Conservation (phyloP, 768 basidiomycete genomes). For the Naganishia friedmannii region DNA sequence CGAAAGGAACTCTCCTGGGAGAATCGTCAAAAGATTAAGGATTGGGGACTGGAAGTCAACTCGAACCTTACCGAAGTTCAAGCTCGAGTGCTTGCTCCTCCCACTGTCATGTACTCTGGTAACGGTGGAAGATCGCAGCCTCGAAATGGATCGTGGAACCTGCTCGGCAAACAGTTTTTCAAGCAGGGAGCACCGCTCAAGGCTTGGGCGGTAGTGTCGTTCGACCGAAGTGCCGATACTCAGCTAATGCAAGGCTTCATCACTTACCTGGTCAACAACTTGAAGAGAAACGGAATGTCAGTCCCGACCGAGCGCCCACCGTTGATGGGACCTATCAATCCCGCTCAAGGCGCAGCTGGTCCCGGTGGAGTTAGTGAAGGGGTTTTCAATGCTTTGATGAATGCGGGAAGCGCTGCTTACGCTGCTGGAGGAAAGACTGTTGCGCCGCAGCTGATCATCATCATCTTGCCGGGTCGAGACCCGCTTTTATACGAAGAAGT, state of each 20-base stretch:
- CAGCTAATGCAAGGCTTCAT: slow-evolving; percentile 43
- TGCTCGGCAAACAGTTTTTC: slow-evolving; percentile 45
- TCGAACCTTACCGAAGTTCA: slow-evolving; percentile 38
- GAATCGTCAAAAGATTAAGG: slow-evolving; percentile 39
- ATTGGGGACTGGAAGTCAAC: slow-evolving; percentile 49
- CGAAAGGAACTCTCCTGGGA: slow-evolving; percentile 42
- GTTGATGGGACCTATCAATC: slow-evolving; percentile 40
- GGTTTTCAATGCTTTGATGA: background rate
- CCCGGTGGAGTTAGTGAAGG: slow-evolving; percentile 6
- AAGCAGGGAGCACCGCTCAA: slow-evolving; percentile 39
- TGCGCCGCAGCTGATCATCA: slow-evolving; percentile 46
- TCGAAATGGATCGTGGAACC: slow-evolving; percentile 46
- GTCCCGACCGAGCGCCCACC: slow-evolving; percentile 38
- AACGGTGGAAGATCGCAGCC: slow-evolving; percentile 26
- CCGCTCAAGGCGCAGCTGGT: slow-evolving; percentile 22
- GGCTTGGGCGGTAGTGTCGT: slow-evolving; percentile 41
- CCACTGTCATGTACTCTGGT: slow-evolving; percentile 39
- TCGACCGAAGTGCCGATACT: slow-evolving; percentile 38
- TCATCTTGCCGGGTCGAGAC: slow-evolving; percentile 49
- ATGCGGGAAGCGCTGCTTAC: slow-evolving; percentile 33
- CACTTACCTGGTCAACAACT: slow-evolving; percentile 34
- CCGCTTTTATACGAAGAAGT: slow-evolving; percentile 47
- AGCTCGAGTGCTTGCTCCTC: slow-evolving; percentile 46
- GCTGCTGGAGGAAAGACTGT: slow-evolving; percentile 38
- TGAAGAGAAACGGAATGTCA: slow-evolving; percentile 36